These are phyloP conservation scores for Corniculantispora saksenae DNA, from an alignment of 2,329 filamentous ascomycete genomes.

Conservation along the genomic window DNA sequence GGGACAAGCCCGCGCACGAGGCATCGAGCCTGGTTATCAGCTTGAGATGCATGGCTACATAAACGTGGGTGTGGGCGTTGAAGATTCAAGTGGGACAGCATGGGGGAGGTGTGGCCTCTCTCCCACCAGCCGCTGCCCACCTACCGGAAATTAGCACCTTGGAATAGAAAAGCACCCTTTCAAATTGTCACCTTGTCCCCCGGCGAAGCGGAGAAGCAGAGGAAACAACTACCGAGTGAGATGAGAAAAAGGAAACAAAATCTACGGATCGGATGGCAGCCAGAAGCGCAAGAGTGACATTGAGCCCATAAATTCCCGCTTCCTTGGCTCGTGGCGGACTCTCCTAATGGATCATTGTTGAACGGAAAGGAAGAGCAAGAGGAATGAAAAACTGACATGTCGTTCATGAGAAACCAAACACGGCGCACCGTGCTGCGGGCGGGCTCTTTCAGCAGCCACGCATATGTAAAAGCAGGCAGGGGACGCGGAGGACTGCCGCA, in stretches of 20 bases:
- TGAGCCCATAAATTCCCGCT: too few species aligned
- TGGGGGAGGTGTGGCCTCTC: not conserved
- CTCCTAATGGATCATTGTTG: not conserved
- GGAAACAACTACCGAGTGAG: not conserved
- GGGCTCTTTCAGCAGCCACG: not conserved
- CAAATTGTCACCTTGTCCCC: not conserved
- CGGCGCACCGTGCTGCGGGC: not conserved
- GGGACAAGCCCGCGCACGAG: not conserved
- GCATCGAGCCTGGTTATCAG: not conserved
- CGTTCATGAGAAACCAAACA: too few species aligned
- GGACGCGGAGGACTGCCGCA: slow-evolving; percentile 3
- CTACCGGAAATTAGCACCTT: not conserved
- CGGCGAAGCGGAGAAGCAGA: not conserved
- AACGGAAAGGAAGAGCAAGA: not conserved
- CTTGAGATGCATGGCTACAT: not conserved
- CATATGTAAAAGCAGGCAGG: not conserved
- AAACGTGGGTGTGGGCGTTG: not conserved
- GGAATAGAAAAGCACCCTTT: not conserved
- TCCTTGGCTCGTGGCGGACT: too few species aligned
- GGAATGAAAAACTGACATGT: too few species aligned
- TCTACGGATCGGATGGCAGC: too few species aligned
- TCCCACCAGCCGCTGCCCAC: not conserved
- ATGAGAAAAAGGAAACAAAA: not conserved
- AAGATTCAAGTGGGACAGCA: not conserved
- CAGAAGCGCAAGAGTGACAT: too few species aligned